These are phyloP conservation scores for Angomonas ambiguus DNA, from an alignment of 208 protist genomes.

Conservation along the genomic window DNA sequence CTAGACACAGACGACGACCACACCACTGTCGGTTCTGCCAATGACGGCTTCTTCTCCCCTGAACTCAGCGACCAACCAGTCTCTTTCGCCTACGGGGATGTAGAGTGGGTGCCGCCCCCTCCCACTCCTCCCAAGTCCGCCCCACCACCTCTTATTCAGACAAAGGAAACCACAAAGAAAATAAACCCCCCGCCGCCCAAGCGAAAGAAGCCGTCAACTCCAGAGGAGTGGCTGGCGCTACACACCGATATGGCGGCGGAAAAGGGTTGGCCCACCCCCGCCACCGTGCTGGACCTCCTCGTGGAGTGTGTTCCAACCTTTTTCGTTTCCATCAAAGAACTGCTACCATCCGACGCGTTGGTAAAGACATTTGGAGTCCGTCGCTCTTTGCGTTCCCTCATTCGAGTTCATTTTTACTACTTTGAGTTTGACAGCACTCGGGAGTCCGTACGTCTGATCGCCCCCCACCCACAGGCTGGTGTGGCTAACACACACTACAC, in stretches of 20 bases:
- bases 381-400: slow-evolving; percentile 42
- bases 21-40: not conserved
- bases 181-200: not conserved
- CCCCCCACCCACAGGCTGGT: slow-evolving; percentile 43
- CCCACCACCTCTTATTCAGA: not conserved
- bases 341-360: slow-evolving; percentile 50
- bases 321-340: slow-evolving; percentile 41
- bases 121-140: not conserved
- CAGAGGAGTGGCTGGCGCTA: slow-evolving; percentile 33
- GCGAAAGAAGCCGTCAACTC: slow-evolving; percentile 7
- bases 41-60: not conserved
- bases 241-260: slow-evolving; percentile 62
- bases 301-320: slow-evolving; percentile 83
- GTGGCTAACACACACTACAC: slow-evolving; percentile 51
- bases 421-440: slow-evolving; percentile 43
- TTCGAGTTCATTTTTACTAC: slow-evolving; percentile 70
- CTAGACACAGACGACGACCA: not conserved
- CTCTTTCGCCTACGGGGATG: not conserved
- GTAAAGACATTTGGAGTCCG: slow-evolving; percentile 43
- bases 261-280: slow-evolving; percentile 50
- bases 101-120: not conserved
- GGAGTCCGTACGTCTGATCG: slow-evolving; percentile 37
- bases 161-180: slow-evolving; percentile 3
- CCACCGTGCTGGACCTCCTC: slow-evolving; percentile 68
- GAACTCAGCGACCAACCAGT: not conserved